Base-by-base conservation (phyloP, 108 stramenopile species). In the Fragilariopsis cylindrus region DNA sequence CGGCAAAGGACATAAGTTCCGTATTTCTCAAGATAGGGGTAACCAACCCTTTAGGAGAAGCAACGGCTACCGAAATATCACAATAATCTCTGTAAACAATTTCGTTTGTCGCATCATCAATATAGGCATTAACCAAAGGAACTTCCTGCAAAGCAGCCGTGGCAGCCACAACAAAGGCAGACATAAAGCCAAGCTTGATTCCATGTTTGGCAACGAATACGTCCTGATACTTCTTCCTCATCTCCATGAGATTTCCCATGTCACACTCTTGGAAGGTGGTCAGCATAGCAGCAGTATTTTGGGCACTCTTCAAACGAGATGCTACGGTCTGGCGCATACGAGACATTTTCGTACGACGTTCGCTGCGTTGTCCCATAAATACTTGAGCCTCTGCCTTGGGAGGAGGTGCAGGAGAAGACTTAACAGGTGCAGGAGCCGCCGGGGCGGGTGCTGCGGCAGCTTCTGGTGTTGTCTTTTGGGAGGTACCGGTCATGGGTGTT, bases 211-310 rank as follows among this genome's bases (percentile, higher is more conserved):
- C 92, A 76, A 84, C 83, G 77, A 99, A 99, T 56, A 85, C 96
- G 47, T 99, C 98, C 85, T 99, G 97, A 86, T 99, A 87, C 49
- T 83, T 85, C 73, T 87, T 86, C 66, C 99, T 94, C 88, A 99
- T 82, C 75, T 96, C 97, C 92, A 99, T 99, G 48, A 98, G 85
- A 50, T 86, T 85, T 30, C 95, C 90, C 99, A 99, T 98, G 83
- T 99, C 99, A 56, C 94, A 90, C 81, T 99, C 99, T 82, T 99
- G 98, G 88, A 99, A 99, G 76, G 99, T 99, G 50, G 99, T 99
- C 50, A 99, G 90, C 97, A 98, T 98, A 72, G 99, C 99, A 13
- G 98, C 97, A 7, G 97, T 98, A 83, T 98, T 98, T 88, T 99
- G 99, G 15, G 98, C 96, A 71, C 97, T 97, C 86, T 98, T 98